Evolutionary conservation across 2,329 filamentous ascomycete genomes (phyloP), one percentile per base, ranked within the genome.

Genomic region (Tolypocladium ovalisporum): DNA sequence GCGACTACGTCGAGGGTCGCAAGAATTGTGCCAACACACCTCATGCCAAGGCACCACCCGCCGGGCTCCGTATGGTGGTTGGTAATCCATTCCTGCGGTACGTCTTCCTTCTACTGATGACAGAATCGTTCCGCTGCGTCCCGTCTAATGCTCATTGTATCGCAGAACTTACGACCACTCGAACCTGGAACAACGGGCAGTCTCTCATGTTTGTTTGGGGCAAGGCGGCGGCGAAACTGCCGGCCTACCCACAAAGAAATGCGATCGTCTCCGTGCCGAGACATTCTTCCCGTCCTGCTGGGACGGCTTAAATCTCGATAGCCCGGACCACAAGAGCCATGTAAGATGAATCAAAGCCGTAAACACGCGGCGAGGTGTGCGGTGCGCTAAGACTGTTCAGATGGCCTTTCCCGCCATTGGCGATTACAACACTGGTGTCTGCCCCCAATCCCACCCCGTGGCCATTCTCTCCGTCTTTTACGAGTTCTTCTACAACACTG

Each of bases 61-160:
- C 76, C 22, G 82, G 78, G 55, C 84, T 88, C 63, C 81, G 83
- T 55, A 88, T 89, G 83, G 56, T 88, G 36, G 82, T 84, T 6
- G 86, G 86, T 37, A 75, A 84, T 62, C 74, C 80, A 58, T 74
- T 75, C 61, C 79, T 83, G 60, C 58, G 61, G 62, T 66, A 54
- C 34, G 58, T 59, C 22, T 1, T 40, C 37, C n/a, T 39, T 12
- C 39, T 9, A 3, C 6, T 19, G 6, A 37, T 37, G 13, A 2
- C 24, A 17, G 37, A 19, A 7, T 15, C 5, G 19, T 19, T 7
- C 17, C 17, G 17, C 32, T 47, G n/a, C 4, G 13, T 9, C 15
- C 7, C 53, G 17, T 39, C 53, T 37, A 12, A 17, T n/a, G 13
- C 39, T 19, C 29, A 24, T 17, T 19, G 12, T 24, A 17, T 19